Evolutionary conservation across 2,329 filamentous ascomycete genomes (phyloP), one percentile per base, ranked within the genome.

Genomic region (Colletotrichum sublineola): DNA sequence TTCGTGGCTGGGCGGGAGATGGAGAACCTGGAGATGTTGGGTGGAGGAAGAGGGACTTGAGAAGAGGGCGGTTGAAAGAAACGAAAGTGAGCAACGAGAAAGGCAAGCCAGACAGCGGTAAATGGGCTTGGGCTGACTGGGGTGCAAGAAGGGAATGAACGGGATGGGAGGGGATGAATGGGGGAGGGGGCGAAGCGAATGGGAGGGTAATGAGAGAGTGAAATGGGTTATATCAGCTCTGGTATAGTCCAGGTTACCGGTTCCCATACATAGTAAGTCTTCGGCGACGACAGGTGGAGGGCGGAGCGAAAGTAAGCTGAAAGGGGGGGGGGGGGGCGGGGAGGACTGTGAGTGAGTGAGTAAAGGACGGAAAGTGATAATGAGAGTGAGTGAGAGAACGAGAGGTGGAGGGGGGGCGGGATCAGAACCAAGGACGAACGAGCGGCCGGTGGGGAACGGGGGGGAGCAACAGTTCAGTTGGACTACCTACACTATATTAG

Each of bases 21-120:
- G 55, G 40, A 52, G 38, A 52, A 70, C 33, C 67, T 73, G 67
- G 52, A 73, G 61, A 62, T 63, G 67, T 71, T 62, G 53, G 61
- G 61, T 67, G 71, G 61, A 73, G 61, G 67, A 57, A 46, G 53
- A 62, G 42, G 48, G 38, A 58, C 36, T 33, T 68, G 65, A 62
- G 31, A 50, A 62, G 31, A n/a, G 31, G 44, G 14, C 48, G n/a
- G 44, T 40, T 60, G 69, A 64, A 69, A 68, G 53, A 72, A 72
- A 72, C 53, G 60, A 64, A 60, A 60, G 65, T 72, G 52, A 63
- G 64, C 50, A 63, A 65, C 55, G 44, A 71, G 58, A 53, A 58
- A 62, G 36, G 38, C 33, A 52, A 42, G 50, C 29, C 46, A 50
- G 53, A 58, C 55, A 48, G 29, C 48, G 48, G 36, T 40, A 20